Base-by-base conservation (phyloP, 306 rosid species). In the Fragaria nilgerrensis region DNA sequence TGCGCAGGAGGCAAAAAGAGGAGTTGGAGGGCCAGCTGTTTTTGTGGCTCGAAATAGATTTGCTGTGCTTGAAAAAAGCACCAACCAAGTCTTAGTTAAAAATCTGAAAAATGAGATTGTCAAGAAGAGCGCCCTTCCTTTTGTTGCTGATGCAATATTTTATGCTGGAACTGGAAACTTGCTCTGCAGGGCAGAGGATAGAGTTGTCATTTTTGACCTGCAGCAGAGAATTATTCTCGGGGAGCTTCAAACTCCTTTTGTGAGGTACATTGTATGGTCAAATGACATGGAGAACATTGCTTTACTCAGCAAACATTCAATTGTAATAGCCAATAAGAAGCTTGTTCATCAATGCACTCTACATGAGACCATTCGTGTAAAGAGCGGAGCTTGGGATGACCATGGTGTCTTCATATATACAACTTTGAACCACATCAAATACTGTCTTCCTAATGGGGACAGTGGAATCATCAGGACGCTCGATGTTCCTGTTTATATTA, bases 331-430 rank as follows among this genome's bases (percentile, higher is more conserved):
- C 19, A 90, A 59, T 81, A 89, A 90, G 88, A 89, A 89, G 86
- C 93, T 92, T 63, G 96, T 89, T 76, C 97, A 90, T 66, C 97
- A 90, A 49, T 92, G 97, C 88, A 92, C 96, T 58, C 92, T 92
- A 61, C 97, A 92, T 41, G 97, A 92, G 88, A 90, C 97, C 67
- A 92, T 92, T 73, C 97, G 97, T 58, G 93, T 92, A 70, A 92
- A 92, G 82, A 92, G 97, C 77, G 97, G 97, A 58, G 93, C 90
- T 23, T 92, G 97, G 97, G 97, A 92, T 85, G 96, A 92, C 66
- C 87, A 90, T 77, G 97, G 97, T 47, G 87, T 92, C 76, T 90
- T 92, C 78, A 87, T 92, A 45, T 92, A 92, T 68, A 92, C 97
- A 5, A 92, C 97, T 23, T 79, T 92, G 75, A 92, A 92, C 75